Conservation (phyloP, 768 basidiomycete genomes). For the Panellus pusillus region DNA sequence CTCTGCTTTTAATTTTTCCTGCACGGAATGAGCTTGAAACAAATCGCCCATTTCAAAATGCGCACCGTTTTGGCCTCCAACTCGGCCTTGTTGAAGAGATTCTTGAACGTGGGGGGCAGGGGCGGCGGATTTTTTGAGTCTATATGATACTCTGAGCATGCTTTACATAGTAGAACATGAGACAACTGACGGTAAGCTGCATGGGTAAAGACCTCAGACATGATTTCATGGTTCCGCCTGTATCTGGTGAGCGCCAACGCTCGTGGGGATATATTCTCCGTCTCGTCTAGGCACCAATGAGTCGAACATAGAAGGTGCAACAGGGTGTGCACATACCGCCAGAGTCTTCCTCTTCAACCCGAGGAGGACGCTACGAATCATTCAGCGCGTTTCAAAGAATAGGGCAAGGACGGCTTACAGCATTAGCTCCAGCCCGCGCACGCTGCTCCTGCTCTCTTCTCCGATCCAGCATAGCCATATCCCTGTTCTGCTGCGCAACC, state of each 20-base stretch:
- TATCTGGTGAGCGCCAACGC: slow-evolving; percentile 73
- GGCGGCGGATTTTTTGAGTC: slow-evolving; percentile 46
- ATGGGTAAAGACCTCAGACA: slow-evolving; percentile 78
- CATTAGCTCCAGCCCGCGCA: slow-evolving; percentile 44
- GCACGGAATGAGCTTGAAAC: neutral
- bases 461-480: slow-evolving; percentile 72
- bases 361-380: slow-evolving; percentile 33
- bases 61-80: slow-evolving; percentile 58
- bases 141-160: neutral
- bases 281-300: slow-evolving; percentile 48
- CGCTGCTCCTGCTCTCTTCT: slow-evolving; percentile 58
- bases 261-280: slow-evolving; percentile 70
- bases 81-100: slow-evolving; percentile 54
- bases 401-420: slow-evolving; percentile 5
- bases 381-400: neutral
- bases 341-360: slow-evolving; percentile 62
- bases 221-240: slow-evolving; percentile 78
- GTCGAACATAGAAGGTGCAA: neutral
- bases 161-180: neutral
- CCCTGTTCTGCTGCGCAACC: slow-evolving; percentile 70
- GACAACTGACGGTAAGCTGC: slow-evolving; percentile 59
- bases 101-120: slow-evolving; percentile 51
- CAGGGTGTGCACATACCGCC: slow-evolving; percentile 43
- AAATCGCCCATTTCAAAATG: slow-evolving; percentile 4
- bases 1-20: slow-evolving; percentile 62